Percentiles rank a stretch among this genome's conserved stretches.
These are phyloP conservation scores for Scorias spongiosa DNA, from an alignment of 2,329 filamentous ascomycete species.

Conservation along the genomic window DNA sequence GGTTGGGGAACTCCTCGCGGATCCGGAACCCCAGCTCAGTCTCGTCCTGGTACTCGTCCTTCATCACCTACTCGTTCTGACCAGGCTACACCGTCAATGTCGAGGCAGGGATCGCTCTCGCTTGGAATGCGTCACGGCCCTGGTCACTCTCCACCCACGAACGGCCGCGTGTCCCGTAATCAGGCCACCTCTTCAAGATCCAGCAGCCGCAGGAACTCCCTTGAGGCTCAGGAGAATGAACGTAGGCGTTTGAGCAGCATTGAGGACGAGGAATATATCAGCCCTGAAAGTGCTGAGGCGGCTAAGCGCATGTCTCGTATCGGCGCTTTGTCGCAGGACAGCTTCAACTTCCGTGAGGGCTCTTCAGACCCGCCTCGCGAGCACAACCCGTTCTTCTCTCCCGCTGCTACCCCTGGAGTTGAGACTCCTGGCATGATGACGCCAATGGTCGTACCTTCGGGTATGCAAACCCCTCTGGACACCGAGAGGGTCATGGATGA, in stretches of 20 bases:
- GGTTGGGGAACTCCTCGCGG: constrained; percentile 22
- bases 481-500: constrained; percentile 43
- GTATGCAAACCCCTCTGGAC: constrained; percentile 28
- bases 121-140: constrained; percentile 17
- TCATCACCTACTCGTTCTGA: constrained; percentile 18
- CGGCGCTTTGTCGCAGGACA: constrained; percentile 7
- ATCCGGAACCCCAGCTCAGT: constrained; percentile 12
- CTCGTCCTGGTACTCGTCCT: constrained; percentile 15
- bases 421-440: constrained; percentile 11
- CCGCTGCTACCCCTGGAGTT: constrained; percentile 5
- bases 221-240: neutral
- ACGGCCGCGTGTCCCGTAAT: neutral
- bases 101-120: constrained; percentile 10
- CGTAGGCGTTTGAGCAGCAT: constrained; percentile 10
- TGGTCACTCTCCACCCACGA: constrained; percentile 12
- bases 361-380: neutral
- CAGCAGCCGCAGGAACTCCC: constrained; percentile 1
- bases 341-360: constrained; percentile 14
- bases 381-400: constrained; percentile 11
- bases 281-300: constrained; percentile 15
- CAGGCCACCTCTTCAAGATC: constrained; percentile 2
- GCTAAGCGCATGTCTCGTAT: constrained; percentile 17
- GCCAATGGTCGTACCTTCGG: constrained; percentile 1
- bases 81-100: constrained; percentile 10
- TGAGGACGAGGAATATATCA: constrained; percentile 20